Conservation (phyloP, 495 filamentous ascomycete species). For the Pseudevernia furfuracea region DNA sequence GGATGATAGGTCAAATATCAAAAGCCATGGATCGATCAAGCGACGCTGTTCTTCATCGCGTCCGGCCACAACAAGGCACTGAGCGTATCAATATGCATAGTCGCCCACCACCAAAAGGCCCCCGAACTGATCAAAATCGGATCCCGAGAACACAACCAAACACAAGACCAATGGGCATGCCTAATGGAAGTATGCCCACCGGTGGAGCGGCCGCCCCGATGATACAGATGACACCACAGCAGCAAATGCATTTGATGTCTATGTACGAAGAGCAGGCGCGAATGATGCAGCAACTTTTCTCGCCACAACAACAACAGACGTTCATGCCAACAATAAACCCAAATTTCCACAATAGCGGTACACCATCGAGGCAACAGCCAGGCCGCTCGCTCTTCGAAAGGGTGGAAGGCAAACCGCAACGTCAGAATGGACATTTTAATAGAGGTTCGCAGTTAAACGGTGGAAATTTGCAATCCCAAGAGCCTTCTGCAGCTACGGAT, state of each 20-base stretch:
- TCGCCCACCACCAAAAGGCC: constrained; percentile 67
- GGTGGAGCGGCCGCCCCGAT: constrained; percentile 16
- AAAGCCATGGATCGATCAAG: constrained; percentile 72
- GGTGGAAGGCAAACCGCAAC: constrained; percentile 46
- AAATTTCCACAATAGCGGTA: constrained; percentile 41
- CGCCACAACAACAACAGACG: constrained; percentile 31
- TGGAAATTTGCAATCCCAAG: constrained; percentile 22
- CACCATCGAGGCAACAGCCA: constrained; percentile 39
- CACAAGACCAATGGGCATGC: constrained; percentile 45
- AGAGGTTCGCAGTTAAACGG: constrained; percentile 30
- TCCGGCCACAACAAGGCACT: constrained; percentile 61
- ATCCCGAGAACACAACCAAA: constrained; percentile 38
- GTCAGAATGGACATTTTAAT: constrained; percentile 34
- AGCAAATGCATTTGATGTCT: constrained; percentile 71
- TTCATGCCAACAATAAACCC: constrained; percentile 52
- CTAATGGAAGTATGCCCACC: constrained; percentile 36
- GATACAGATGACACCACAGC: constrained; percentile 56
- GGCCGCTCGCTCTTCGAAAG: constrained; percentile 75
- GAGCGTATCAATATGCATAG: constrained; percentile 70
- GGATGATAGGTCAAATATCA: constrained; percentile 81
- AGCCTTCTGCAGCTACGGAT: constrained; percentile 20
- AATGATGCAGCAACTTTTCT: constrained; percentile 61
- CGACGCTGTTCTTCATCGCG: constrained; percentile 71
- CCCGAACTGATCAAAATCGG: constrained; percentile 41
- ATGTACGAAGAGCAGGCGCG: constrained; percentile 86